Conservation (phyloP, 2,329 filamentous ascomycete genomes). For the Nectriaceae sp. region DNA sequence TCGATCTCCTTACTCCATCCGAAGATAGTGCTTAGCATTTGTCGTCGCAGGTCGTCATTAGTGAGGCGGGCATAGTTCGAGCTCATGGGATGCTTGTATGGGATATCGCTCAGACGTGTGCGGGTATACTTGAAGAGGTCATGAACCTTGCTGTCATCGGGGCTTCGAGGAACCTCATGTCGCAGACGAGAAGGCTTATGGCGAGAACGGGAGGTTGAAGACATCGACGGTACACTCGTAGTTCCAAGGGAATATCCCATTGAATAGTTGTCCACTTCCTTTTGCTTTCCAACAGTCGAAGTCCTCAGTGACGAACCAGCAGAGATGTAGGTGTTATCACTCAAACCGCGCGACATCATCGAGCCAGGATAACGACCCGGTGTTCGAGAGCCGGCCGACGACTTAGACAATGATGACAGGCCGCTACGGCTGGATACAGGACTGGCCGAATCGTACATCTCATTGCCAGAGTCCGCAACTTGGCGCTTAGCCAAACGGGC, state of each 20-base stretch:
- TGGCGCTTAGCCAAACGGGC: slow-evolving; percentile 74
- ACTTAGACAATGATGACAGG: slow-evolving; percentile 59
- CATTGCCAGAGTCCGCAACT: slow-evolving; percentile 60
- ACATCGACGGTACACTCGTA: slow-evolving; percentile 44
- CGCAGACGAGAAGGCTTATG: slow-evolving; percentile 69
- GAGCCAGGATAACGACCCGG: slow-evolving; percentile 53
- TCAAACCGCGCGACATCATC: slow-evolving; percentile 54
- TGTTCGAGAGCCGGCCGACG: slow-evolving; percentile 56
- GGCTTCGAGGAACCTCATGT: slow-evolving; percentile 78
- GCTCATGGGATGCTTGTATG: slow-evolving; percentile 70
- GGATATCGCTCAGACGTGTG: slow-evolving; percentile 77
- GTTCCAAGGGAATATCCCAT: slow-evolving; percentile 41
- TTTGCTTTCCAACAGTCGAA: slow-evolving; percentile 32
- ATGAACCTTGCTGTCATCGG: slow-evolving; percentile 67
- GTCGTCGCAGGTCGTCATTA: slow-evolving; percentile 77
- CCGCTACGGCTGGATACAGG: slow-evolving; percentile 65
- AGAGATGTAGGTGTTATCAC: slow-evolving; percentile 70
- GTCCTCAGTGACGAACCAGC: slow-evolving; percentile 54
- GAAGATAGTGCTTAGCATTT: slow-evolving; percentile 94
- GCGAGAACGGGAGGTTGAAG: slow-evolving; percentile 50
- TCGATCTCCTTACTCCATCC: slow-evolving; percentile 89
- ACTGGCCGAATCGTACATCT: slow-evolving; percentile 65
- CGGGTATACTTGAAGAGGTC: slow-evolving; percentile 89
- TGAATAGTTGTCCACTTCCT: slow-evolving; percentile 57
- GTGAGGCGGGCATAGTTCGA: slow-evolving; percentile 62